Conservation (phyloP, 1,139 yeast species). For the Geotrichum klebahnii region DNA sequence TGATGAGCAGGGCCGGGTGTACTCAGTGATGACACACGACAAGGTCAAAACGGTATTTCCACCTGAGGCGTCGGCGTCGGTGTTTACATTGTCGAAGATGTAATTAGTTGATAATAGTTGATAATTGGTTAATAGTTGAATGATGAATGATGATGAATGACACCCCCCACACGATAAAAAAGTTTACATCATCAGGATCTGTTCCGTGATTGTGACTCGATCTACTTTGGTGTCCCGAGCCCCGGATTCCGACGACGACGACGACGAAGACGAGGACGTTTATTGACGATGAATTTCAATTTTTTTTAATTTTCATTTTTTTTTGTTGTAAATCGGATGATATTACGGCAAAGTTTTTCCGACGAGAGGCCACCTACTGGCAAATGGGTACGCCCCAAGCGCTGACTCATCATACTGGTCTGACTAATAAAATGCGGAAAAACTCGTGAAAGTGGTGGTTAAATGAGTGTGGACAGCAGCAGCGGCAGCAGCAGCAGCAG, state of each 20-base stretch:
- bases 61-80: neutral
- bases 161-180: too few species aligned
- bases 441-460: neutral
- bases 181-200: too few species aligned
- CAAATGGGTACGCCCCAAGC: too few species aligned
- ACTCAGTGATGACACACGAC: conserved; percentile 17
- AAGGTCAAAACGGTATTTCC: conserved; percentile 6
- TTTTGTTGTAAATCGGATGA: too few species aligned
- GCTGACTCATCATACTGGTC: too few species aligned
- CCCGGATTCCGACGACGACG: neutral
- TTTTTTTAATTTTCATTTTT: too few species aligned
- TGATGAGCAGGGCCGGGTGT: conserved; percentile 13
- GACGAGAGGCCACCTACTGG: too few species aligned
- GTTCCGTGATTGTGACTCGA: too few species aligned
- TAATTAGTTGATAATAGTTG: neutral
- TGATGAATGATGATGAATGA: neutral
- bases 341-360: too few species aligned
- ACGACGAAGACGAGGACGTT: neutral
- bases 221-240: too few species aligned
- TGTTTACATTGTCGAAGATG: neutral
- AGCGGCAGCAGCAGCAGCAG: neutral
- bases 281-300: too few species aligned
- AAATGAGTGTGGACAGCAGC: too few species aligned
- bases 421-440: neutral
- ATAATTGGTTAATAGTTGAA: neutral